Base-by-base conservation (phyloP, 2,329 filamentous ascomycete genomes). In the Didymella arachidicola region DNA sequence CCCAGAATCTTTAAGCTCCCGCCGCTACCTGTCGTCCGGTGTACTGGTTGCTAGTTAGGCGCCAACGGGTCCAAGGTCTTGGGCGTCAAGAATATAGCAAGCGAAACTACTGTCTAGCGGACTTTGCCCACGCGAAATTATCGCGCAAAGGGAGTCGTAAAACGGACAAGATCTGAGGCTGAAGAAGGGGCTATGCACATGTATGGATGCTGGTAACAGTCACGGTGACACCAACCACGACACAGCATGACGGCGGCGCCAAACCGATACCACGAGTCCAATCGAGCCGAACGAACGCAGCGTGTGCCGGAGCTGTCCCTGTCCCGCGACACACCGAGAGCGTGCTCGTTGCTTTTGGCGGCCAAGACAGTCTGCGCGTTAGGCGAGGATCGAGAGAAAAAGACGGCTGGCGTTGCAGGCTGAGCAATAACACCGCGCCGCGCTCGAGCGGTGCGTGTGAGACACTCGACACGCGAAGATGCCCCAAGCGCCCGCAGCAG, bases 211-310 rank as follows among this genome's bases (percentile, higher is more conserved):
- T 55, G 60, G 44, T 43, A 41, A 58, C 66, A 71, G 70, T 70
- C 72, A 66, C 63, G 25, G 68, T 73, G 63, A 69, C 67, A 71
- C 69, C 66, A 55, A 65, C 56, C 41, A 47, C 63, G 61, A 68
- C 69, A 72, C 71, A 69, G 70, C 72, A 75, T 73, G 72, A 67
- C 60, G 63, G 55, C 64, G 66, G 71, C 68, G 67, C 69, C 69
- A 68, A 67, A 60, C 58, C 69, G 63, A 72, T 68, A 72, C 64
- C 65, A 69, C 64, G 51, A 63, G 30, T 57, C 61, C 65, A 67
- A 65, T 64, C 66, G 22, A 68, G 54, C 47, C 51, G 14, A 48
- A 53, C 36, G 16, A 26, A 48, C 38, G 38, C 42, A 53, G 49
- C 26, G 43, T 43, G 55, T 38, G 45, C 26, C 32, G 49, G 43